phyloP scores from a whole-genome alignment of 345 rosid genomes.

The Aquilaria malaccensis region DNA sequence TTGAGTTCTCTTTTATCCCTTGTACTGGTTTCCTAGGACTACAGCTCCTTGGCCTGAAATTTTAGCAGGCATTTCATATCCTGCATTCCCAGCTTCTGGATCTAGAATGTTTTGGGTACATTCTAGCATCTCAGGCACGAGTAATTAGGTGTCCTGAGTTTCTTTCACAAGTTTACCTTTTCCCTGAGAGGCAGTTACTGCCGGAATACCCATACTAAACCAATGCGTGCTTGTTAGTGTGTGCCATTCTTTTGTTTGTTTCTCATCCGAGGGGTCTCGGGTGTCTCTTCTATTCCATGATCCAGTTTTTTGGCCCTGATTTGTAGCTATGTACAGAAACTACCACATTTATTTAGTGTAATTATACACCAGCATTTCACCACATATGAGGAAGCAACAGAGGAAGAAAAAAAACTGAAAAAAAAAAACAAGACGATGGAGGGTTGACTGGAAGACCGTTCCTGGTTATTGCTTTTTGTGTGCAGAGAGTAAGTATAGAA shows the following conservation, averaged over 20 bases:
- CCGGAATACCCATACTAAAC: slow-evolving; percentile 27
- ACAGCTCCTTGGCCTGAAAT: slow-evolving; percentile 81
- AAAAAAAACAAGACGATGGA: slow-evolving; percentile 20
- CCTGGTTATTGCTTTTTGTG: slow-evolving; percentile 29
- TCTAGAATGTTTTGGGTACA: slow-evolving; percentile 64
- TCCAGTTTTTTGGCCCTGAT: slow-evolving; percentile 39
- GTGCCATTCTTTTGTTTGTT: slow-evolving; percentile 45
- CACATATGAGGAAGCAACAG: slow-evolving; percentile 28
- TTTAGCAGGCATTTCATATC: slow-evolving; percentile 61
- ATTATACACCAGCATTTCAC: slow-evolving; percentile 55
- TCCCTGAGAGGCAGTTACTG: slow-evolving; percentile 18
- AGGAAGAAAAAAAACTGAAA: slow-evolving; percentile 6
- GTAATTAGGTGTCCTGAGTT: slow-evolving; percentile 34
- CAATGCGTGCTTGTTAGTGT: slow-evolving; percentile 34
- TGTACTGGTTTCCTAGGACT: slow-evolving; percentile 31
- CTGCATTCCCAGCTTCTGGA: slow-evolving; percentile 45
- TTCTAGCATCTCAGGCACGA: slow-evolving; percentile 58
- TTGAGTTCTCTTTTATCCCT: slow-evolving; percentile 17
- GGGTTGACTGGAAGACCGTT: slow-evolving; percentile 47
- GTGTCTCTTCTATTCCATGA: slow-evolving; percentile 21
- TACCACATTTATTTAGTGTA: slow-evolving; percentile 44
- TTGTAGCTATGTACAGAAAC: slow-evolving; percentile 57
- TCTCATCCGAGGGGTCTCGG: slow-evolving; percentile 27
- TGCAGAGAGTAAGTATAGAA: slow-evolving; percentile 47
- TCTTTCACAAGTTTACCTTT: slow-evolving; percentile 11